A percentile compares a stretch with the other conserved stretches of the same genome.
phyloP scores from a whole-genome alignment of 2,329 filamentous ascomycete genomes.

The Dendrostoma leiphaemia region DNA sequence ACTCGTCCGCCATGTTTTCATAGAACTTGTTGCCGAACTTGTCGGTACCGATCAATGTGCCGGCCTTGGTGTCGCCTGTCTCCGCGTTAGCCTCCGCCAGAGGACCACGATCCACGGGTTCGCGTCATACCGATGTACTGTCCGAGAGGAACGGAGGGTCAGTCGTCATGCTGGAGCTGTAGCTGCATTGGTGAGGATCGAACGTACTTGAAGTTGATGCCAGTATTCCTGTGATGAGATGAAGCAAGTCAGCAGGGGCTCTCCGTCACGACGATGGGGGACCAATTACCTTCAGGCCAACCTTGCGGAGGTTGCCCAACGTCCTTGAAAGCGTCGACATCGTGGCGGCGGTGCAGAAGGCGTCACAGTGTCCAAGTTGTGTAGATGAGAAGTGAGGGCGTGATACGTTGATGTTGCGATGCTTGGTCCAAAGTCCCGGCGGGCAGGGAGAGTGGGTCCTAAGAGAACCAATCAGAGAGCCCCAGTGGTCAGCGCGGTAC shows the following conservation, averaged over 20 bases:
- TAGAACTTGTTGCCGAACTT: constrained; percentile 96
- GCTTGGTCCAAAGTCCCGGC: constrained; percentile 16
- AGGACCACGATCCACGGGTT: background rate
- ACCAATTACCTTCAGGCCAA: constrained; percentile 75
- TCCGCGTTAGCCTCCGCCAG: background rate
- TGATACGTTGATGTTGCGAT: constrained; percentile 21
- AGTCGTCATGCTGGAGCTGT: constrained; percentile 17
- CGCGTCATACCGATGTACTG: constrained; percentile 54
- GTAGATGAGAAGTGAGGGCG: constrained; percentile 19
- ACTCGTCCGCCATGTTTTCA: constrained; percentile 92
- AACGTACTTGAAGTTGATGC: constrained; percentile 87
- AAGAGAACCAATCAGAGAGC: constrained; percentile 24
- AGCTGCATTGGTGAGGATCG: constrained; percentile 22
- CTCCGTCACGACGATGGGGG: background rate
- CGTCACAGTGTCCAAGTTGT: constrained; percentile 22
- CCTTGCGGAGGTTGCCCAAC: constrained; percentile 78
- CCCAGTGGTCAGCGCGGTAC: constrained; percentile 14
- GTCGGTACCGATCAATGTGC: constrained; percentile 80
- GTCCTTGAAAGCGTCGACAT: constrained; percentile 95
- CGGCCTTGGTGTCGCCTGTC: constrained; percentile 93
- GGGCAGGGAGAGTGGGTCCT: constrained; percentile 1
- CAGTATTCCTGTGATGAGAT: constrained; percentile 73
- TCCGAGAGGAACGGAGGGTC: constrained; percentile 21
- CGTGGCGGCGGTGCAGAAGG: constrained; percentile 36
- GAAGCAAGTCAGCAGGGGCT: constrained; percentile 35